A percentile compares a stretch with the other conserved stretches of the same genome.
Evolutionary conservation across 306 rosid genomes (phyloP).

Genomic region (Hippophae rhamnoides): DNA sequence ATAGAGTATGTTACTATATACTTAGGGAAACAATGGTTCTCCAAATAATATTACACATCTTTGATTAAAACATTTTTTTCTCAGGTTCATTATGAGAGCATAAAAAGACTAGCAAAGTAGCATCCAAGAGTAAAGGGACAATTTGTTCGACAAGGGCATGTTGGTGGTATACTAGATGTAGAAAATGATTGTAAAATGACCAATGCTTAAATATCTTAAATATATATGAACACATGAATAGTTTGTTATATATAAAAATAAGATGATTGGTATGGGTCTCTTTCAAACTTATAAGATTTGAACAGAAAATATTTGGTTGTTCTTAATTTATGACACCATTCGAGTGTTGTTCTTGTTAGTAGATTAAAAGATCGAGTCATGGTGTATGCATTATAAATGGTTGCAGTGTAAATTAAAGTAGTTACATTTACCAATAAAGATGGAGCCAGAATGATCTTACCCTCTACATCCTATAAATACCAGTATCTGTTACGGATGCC

Average conservation of each 20-base stretch:
- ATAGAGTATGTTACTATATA: not conserved
- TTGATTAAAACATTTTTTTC: conserved; percentile 2
- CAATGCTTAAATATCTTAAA: conserved; percentile 17
- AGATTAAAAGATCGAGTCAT: too few species aligned
- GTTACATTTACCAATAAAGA: too few species aligned
- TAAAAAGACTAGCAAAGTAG: conserved; percentile 95
- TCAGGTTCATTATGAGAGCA: conserved; percentile 95
- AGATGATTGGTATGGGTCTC: not conserved
- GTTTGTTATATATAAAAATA: not conserved
- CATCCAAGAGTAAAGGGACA: conserved; percentile 97
- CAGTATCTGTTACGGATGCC: too few species aligned
- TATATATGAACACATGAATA: too few species aligned
- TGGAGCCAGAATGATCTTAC: too few species aligned
- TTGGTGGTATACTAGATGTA: conserved; percentile 23
- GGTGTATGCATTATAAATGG: too few species aligned
- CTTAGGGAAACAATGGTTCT: not conserved
- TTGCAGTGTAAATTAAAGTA: too few species aligned
- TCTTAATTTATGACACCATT: too few species aligned
- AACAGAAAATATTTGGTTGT: too few species aligned
- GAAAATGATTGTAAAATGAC: conserved; percentile 30
- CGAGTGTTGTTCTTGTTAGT: too few species aligned
- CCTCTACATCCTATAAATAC: too few species aligned
- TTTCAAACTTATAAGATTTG: too few species aligned
- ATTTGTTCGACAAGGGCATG: conserved; percentile 60
- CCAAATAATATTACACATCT: conserved; percentile 13